These are phyloP conservation scores for Crithidia bombi DNA, from an alignment of 208 protist genomes.

Conservation along the genomic window DNA sequence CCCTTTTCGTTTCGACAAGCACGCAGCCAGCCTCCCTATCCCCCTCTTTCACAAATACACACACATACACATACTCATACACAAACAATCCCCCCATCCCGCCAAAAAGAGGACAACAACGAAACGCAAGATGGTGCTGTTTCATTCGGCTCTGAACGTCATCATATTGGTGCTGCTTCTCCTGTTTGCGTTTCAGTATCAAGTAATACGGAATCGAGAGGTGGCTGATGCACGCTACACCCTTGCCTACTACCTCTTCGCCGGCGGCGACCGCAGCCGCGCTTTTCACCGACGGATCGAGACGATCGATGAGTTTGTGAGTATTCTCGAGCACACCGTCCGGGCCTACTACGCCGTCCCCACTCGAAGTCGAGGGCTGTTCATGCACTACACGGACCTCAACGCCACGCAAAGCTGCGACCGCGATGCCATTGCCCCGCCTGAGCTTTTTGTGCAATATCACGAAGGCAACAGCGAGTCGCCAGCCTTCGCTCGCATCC, in stretches of 20 bases:
- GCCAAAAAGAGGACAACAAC: background rate
- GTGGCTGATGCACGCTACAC: slow-evolving; percentile 41
- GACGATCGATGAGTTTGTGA: slow-evolving; percentile 57
- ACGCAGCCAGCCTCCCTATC: too few relatives aligned
- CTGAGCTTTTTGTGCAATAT: slow-evolving; percentile 42
- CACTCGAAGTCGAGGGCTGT: slow-evolving; percentile 40
- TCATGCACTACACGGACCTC: slow-evolving; percentile 58
- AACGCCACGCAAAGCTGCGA: slow-evolving; percentile 5
- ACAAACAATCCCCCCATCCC: background rate
- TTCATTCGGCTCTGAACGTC: slow-evolving; percentile 46
- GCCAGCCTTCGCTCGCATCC: slow-evolving; percentile 23
- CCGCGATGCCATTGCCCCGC: slow-evolving; percentile 21
- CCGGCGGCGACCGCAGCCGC: slow-evolving; percentile 32
- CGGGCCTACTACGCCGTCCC: slow-evolving; percentile 50
- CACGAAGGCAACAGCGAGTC: slow-evolving; percentile 37
- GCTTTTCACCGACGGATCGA: slow-evolving; percentile 35
- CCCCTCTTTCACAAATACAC: too few relatives aligned
- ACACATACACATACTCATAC: background rate
- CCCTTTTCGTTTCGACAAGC: too few relatives aligned
- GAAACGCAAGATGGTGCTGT: slow-evolving; percentile 23
- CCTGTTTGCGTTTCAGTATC: slow-evolving; percentile 52
- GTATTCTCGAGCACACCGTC: slow-evolving; percentile 39
- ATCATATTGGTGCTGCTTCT: slow-evolving; percentile 40
- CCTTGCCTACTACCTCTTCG: slow-evolving; percentile 48
- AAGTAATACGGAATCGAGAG: slow-evolving; percentile 47